Evolutionary conservation across 306 rosid species (phyloP), one percentile per base, ranked within the genome.

Genomic region (Morella rubra): DNA sequence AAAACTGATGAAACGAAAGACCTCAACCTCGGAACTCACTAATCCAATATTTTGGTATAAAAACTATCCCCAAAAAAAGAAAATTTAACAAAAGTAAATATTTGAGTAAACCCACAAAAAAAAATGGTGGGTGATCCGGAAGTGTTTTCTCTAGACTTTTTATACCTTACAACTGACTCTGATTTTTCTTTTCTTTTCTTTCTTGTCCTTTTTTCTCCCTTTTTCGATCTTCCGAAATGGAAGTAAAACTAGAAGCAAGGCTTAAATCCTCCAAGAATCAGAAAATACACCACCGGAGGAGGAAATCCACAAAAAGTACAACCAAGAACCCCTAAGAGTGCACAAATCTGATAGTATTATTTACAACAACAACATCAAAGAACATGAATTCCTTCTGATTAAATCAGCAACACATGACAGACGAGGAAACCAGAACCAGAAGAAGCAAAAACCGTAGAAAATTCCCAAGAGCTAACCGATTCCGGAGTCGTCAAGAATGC

Each of bases 101-200:
- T 64, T 74, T 46, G 72, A 77, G 72, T 79, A 81, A 73, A 76
- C 96, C 93, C 97, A 92, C 78, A 88, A 69, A 79, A 79, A 91
- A 92, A 92, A 92, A 80, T 82, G 84, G 88, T 84, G 88, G 94
- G 79, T 72, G 80, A 84, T 69, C 76, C 81, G 69, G 86, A 80
- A 73, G 83, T 84, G 55, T 74, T 58, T 81, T 70, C 69, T 71
- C 18, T 9, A 54, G 15, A 18, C 52, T 76, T 53, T 27, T 58
- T 76, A 78, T 74, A 20, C 37, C 83, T 53, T 24, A 53, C 65
- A 76, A 75, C 67, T 20, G 49, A 51, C 40, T 81, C 69, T 71
- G 75, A 52, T 47, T 47, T 80, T 83, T 52, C 61, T 78, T 40
- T 46, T 7, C 82, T 72, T 80, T 50, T 15, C 47, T 72, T 58